A percentile compares a stretch with the other conserved stretches of the same genome.
Conservation (phyloP, 2,329 filamentous ascomycete species). For the Venturia pyrina region DNA sequence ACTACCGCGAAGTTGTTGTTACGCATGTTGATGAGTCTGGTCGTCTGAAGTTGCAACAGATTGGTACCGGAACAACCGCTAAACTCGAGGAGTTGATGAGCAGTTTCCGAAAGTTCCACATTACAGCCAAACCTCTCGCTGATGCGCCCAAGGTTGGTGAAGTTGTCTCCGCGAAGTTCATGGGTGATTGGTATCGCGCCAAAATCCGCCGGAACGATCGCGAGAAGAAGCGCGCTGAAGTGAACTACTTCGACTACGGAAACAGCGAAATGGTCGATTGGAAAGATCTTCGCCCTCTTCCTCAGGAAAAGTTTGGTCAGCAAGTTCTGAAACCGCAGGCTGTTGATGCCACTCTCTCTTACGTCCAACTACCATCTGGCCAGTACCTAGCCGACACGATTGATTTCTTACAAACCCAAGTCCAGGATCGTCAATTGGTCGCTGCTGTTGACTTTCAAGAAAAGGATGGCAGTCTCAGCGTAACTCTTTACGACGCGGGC, state of each 20-base stretch:
- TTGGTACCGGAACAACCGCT: slow-evolving; percentile 73
- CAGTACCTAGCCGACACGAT: slow-evolving; percentile 81
- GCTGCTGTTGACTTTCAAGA: slow-evolving; percentile 84
- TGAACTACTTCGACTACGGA: slow-evolving; percentile 92
- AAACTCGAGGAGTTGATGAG: slow-evolving; percentile 81
- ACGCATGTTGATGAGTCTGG: slow-evolving; percentile 80
- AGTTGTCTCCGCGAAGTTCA: slow-evolving; percentile 85
- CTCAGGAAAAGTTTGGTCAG: slow-evolving; percentile 58
- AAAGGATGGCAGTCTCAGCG: slow-evolving; percentile 71
- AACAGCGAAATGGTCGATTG: slow-evolving; percentile 86
- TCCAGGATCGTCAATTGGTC: slow-evolving; percentile 67
- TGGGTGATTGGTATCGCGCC: slow-evolving; percentile 91
- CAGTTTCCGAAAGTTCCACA: slow-evolving; percentile 82
- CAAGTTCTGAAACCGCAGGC: slow-evolving; percentile 42
- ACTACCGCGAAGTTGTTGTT: slow-evolving; percentile 89
- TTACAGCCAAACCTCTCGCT: slow-evolving; percentile 60
- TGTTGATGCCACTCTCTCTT: slow-evolving; percentile 73
- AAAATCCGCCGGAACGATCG: slow-evolving; percentile 88
- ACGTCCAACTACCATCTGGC: slow-evolving; percentile 76
- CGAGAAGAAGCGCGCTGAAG: slow-evolving; percentile 72
- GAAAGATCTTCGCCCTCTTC: slow-evolving; percentile 71
- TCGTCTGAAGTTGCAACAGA: slow-evolving; percentile 81
- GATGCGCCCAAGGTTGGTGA: slow-evolving; percentile 83
- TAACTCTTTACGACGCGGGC: slow-evolving; percentile 73
- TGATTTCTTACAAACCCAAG: slow-evolving; percentile 62